These are phyloP conservation scores for Kandelia obovata DNA, from an alignment of 345 rosid species.

Conservation along the genomic window DNA sequence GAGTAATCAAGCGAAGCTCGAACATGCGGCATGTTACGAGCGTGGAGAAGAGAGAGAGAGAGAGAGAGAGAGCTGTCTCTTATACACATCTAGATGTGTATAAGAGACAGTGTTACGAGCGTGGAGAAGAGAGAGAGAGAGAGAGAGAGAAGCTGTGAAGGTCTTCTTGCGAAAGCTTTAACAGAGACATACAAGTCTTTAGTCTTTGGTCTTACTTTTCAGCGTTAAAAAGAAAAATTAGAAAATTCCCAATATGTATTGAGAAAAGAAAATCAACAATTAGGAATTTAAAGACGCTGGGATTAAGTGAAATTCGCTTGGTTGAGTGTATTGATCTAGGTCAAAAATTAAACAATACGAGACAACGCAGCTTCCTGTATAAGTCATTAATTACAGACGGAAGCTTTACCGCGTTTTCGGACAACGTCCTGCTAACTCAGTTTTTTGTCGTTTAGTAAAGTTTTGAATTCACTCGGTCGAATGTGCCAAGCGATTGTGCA, in stretches of 20 bases:
- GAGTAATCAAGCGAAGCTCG: not conserved
- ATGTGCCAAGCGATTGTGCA: not conserved
- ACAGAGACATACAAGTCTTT: conserved; percentile 11
- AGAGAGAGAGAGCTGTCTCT: not conserved
- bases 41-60: not conserved
- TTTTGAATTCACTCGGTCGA: conserved; percentile 18
- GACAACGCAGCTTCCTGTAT: not conserved
- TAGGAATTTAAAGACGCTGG: not conserved
- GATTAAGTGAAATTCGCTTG: conserved; percentile 3
- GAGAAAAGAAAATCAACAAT: not conserved
- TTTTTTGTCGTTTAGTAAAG: conserved; percentile 46
- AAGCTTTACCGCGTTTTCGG: conserved; percentile 15
- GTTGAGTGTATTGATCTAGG: not conserved
- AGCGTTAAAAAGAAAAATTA: not conserved
- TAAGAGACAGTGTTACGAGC: not conserved
- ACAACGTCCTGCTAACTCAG: not conserved
- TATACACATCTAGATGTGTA: no score
- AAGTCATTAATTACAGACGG: not conserved
- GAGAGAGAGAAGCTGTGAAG: not conserved
- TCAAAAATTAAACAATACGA: not conserved
- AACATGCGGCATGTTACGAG: not conserved
- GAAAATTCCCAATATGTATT: not conserved
- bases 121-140: not conserved
- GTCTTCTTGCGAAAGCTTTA: conserved; percentile 10
- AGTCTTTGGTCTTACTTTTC: conserved; percentile 24